These are phyloP conservation scores for Solanum pinnatisectum DNA, from an alignment of 257 asterid species.

Conservation along the genomic window DNA sequence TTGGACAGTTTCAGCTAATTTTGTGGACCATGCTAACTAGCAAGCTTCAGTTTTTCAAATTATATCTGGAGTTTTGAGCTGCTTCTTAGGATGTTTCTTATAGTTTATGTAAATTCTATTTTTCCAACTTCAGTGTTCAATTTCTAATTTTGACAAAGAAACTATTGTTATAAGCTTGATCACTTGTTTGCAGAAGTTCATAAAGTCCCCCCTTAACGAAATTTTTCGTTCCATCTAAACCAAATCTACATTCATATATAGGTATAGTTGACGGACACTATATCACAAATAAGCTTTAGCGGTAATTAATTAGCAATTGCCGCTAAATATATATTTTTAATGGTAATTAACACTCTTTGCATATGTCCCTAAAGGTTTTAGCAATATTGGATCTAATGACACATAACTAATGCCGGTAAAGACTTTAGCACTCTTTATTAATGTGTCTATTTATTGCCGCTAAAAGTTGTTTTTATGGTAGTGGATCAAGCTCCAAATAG, in stretches of 20 bases:
- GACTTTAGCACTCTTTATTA: too few species aligned
- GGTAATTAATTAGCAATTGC: too few species aligned
- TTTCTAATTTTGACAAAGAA: not conserved
- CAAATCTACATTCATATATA: not conserved
- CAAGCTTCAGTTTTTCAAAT: not conserved
- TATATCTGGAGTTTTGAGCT: not conserved
- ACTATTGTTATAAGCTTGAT: not conserved
- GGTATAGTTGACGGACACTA: not conserved
- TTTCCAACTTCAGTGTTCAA: not conserved
- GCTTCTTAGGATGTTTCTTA: not conserved
- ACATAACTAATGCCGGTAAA: too few species aligned
- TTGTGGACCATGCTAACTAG: not conserved
- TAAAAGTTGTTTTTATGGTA: too few species aligned
- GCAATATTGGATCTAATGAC: too few species aligned
- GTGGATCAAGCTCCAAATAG: too few species aligned
- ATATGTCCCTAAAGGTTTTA: too few species aligned
- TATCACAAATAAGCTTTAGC: too few species aligned
- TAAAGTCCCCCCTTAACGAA: not conserved
- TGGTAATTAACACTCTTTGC: too few species aligned
- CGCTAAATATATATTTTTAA: too few species aligned
- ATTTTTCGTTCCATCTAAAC: not conserved
- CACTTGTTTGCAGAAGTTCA: not conserved
- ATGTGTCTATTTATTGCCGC: too few species aligned
- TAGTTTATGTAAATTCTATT: not conserved
- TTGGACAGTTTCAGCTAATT: not conserved